Evolutionary conservation across 768 basidiomycete genomes (phyloP), one percentile per base, ranked within the genome.

Genomic region (Boletus subcaerulescens): DNA sequence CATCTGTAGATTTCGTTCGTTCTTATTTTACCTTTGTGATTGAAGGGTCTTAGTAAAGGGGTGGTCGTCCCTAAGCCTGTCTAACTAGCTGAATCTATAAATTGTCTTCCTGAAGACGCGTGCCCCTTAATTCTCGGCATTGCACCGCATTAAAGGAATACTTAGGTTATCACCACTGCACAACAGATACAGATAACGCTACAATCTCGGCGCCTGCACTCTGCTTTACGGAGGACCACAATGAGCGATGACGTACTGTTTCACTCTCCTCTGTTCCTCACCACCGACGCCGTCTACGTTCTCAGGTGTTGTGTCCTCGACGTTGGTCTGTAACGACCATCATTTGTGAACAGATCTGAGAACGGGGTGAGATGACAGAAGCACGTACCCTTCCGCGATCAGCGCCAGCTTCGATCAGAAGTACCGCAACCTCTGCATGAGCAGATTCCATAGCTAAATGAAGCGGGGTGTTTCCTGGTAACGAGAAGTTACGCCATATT

Each of bases 391-490:
- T 80, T 60, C 81, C 82, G 31, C 96, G 85, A 77, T 98, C 96
- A 9, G 95, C 95, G 18, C 96, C 96, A 44, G 93, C 95, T 68
- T 96, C 92, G 56, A 99, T 96, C 48, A 99, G 79, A 47, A 89
- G 70, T 3, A 93, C 89, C 11, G 96, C 96, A 15, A 86, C 89
- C 67, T 93, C 87, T 14, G 91, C 96, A 66, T 98, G 91, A 17
- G 87, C 96, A 50, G 91, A 93, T 64, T 99, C 96, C 87, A 99
- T 89, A 17, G 96, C 95, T 32, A 99, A 83, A 77, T 99, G 97
- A 36, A 99, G 75, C 3, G 97, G 93, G 2, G 97, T 98, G 66
- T 98, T 97, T 48, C 96, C 95, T 91, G 65, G 50, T 52, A 62
- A 62, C 43, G 46, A 55, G 29, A 53, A 17, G 38, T 55, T 26